Conservation (phyloP, 352 stramenopile species). For the Pythium oligandrum region DNA sequence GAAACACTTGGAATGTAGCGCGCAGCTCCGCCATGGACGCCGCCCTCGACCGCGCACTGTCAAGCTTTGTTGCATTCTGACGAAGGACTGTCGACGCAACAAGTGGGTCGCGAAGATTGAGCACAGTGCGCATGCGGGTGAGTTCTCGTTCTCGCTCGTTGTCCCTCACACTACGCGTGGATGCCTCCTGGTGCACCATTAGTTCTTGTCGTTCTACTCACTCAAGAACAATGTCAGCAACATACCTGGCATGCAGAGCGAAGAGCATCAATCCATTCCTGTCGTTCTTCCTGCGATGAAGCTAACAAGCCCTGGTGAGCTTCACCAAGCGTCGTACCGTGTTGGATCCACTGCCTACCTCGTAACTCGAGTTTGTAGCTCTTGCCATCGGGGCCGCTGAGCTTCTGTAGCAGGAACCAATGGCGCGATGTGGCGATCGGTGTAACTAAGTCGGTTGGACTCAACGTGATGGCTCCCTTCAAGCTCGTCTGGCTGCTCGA, state of each 20-base stretch:
- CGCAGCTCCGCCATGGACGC: slow-evolving; percentile 37
- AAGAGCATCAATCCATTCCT: slow-evolving; percentile 57
- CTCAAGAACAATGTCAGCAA: too few relatives aligned
- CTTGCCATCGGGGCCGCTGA: slow-evolving; percentile 37
- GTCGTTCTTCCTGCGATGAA: slow-evolving; percentile 34
- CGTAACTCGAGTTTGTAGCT: slow-evolving; percentile 66
- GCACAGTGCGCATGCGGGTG: slow-evolving; percentile 20
- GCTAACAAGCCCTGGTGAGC: slow-evolving; percentile 20
- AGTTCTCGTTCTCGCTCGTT: slow-evolving; percentile 51
- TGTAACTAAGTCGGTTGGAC: slow-evolving; percentile 26
- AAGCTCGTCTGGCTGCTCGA: slow-evolving; percentile 3
- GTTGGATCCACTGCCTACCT: slow-evolving; percentile 20
- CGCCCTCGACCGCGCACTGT: slow-evolving; percentile 10
- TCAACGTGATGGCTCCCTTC: slow-evolving; percentile 33
- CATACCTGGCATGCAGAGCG: slow-evolving; percentile 43
- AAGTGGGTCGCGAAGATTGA: slow-evolving; percentile 22
- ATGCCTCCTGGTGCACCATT: neutral
- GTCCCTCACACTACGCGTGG: slow-evolving; percentile 26
- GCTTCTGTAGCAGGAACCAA: slow-evolving; percentile 65
- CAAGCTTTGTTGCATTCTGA: slow-evolving; percentile 7
- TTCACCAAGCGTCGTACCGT: neutral
- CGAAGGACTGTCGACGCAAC: slow-evolving; percentile 21
- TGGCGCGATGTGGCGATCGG: slow-evolving; percentile 31
- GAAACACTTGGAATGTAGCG: slow-evolving; percentile 62
- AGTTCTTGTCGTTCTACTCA: too few relatives aligned